phyloP scores from a whole-genome alignment of 306 rosid genomes.

The Bauhinia variegata region DNA sequence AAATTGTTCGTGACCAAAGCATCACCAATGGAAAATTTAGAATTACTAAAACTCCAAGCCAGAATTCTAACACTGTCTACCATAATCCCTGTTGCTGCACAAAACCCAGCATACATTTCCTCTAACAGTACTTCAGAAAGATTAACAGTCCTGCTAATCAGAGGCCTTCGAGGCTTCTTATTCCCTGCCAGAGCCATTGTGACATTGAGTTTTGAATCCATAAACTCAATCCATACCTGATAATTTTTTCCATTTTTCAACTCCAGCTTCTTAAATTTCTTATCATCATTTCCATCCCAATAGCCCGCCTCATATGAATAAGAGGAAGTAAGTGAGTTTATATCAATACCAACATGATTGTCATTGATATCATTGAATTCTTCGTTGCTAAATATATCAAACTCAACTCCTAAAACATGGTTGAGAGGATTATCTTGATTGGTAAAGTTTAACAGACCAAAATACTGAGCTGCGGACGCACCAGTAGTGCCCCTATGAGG shows the following conservation, averaged over 20 bases:
- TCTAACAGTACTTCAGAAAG: slow-evolving; percentile 53
- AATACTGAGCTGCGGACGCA: slow-evolving; percentile 46
- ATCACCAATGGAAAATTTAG: slow-evolving; percentile 61
- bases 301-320: slow-evolving; percentile 50
- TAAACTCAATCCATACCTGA: slow-evolving; percentile 66
- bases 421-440: slow-evolving; percentile 42
- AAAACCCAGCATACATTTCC: slow-evolving; percentile 55
- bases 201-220: slow-evolving; percentile 44
- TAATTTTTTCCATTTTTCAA: slow-evolving; percentile 52
- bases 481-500: slow-evolving; percentile 46
- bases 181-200: slow-evolving; percentile 54
- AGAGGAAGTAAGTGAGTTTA: slow-evolving; percentile 51
- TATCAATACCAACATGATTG: slow-evolving; percentile 58
- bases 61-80: slow-evolving; percentile 51
- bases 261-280: slow-evolving; percentile 41
- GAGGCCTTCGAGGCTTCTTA: slow-evolving; percentile 51
- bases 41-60: slow-evolving; percentile 66
- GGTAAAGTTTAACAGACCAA: slow-evolving; percentile 49
- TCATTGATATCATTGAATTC: slow-evolving; percentile 46
- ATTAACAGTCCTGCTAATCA: slow-evolving; percentile 51
- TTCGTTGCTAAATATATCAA: slow-evolving; percentile 49
- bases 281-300: slow-evolving; percentile 48
- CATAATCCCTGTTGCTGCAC: slow-evolving; percentile 48
- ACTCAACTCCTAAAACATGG: slow-evolving; percentile 55
- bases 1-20: slow-evolving; percentile 52